phyloP scores from a whole-genome alignment of 805 yeast genomes.

The Schwanniomyces occidentalis region DNA sequence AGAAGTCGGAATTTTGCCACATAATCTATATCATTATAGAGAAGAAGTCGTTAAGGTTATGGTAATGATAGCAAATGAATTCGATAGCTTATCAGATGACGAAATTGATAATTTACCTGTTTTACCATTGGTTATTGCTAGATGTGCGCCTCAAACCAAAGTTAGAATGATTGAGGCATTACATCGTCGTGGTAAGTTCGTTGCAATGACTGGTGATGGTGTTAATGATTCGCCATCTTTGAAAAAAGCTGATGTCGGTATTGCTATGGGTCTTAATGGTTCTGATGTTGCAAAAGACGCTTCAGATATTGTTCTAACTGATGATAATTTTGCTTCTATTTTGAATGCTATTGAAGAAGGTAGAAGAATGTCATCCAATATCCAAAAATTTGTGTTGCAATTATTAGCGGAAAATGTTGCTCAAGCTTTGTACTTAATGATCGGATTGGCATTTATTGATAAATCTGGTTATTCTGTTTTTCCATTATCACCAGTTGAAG shows the following conservation, averaged over 20 bases:
- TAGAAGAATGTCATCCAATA: constrained; percentile 74
- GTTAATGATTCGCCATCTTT: constrained; percentile 80
- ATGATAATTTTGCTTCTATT: constrained; percentile 77
- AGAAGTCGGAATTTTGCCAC: constrained; percentile 76
- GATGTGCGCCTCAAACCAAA: constrained; percentile 44
- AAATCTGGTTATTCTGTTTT: constrained; percentile 34
- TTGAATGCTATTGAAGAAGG: constrained; percentile 80
- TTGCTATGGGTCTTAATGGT: constrained; percentile 79
- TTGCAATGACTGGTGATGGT: constrained; percentile 59
- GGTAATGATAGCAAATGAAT: constrained; percentile 40
- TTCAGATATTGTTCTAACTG: constrained; percentile 68
- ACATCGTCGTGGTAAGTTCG: constrained; percentile 36
- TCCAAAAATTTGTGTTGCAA: constrained; percentile 76
- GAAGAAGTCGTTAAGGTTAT: constrained; percentile 34
- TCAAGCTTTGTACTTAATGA: constrained; percentile 61
- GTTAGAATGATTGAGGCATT: constrained; percentile 44
- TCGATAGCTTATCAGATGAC: constrained; percentile 30
- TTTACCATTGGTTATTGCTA: constrained; percentile 39
- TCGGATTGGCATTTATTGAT: constrained; percentile 38
- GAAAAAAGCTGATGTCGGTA: constrained; percentile 77
- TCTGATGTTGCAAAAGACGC: constrained; percentile 87
- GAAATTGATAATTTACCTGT: constrained; percentile 37
- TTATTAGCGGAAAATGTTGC: constrained; percentile 72
- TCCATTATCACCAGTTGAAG: constrained; percentile 63
- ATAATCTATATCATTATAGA: constrained; percentile 34